These are phyloP conservation scores for Boletus tomentosulus DNA, from an alignment of 768 basidiomycete species.

Conservation along the genomic window DNA sequence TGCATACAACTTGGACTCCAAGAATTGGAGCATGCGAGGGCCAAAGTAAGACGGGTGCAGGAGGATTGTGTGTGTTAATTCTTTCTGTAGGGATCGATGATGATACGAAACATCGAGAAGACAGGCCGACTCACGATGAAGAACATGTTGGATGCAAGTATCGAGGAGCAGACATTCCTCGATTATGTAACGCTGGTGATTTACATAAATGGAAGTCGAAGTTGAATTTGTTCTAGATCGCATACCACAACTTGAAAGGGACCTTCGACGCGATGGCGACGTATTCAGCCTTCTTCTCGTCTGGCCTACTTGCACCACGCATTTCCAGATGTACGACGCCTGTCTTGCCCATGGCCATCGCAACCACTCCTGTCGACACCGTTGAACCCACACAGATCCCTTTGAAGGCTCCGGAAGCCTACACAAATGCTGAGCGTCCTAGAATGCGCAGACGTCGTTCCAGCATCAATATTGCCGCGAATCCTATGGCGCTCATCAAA, in stretches of 20 bases:
- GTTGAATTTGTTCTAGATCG: conserved; percentile 15
- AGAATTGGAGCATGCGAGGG: conserved; percentile 89
- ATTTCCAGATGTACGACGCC: conserved; percentile 24
- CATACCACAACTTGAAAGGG: neutral
- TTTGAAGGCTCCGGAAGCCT: conserved; percentile 13
- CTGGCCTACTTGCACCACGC: conserved; percentile 58
- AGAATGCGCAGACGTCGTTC: conserved; percentile 59
- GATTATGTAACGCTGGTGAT: conserved; percentile 15
- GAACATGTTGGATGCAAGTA: conserved; percentile 45
- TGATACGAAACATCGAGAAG: neutral
- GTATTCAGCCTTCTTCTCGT: conserved; percentile 69
- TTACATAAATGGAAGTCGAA: conserved; percentile 10
- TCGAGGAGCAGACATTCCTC: neutral
- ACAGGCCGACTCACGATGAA: conserved; percentile 56
- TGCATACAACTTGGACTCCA: conserved; percentile 88
- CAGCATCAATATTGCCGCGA: conserved; percentile 51
- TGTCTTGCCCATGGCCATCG: conserved; percentile 14
- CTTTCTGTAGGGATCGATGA: conserved; percentile 57
- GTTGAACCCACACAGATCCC: conserved; percentile 37
- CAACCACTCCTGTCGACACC: conserved; percentile 25
- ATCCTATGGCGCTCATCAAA: conserved; percentile 56
- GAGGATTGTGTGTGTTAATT: conserved; percentile 94
- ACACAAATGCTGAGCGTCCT: conserved; percentile 30
- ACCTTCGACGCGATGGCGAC: conserved; percentile 30
- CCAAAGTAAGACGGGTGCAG: conserved; percentile 99